These are phyloP conservation scores for Byssothecium circinans DNA, from an alignment of 2,329 filamentous ascomycete genomes.

Conservation along the genomic window DNA sequence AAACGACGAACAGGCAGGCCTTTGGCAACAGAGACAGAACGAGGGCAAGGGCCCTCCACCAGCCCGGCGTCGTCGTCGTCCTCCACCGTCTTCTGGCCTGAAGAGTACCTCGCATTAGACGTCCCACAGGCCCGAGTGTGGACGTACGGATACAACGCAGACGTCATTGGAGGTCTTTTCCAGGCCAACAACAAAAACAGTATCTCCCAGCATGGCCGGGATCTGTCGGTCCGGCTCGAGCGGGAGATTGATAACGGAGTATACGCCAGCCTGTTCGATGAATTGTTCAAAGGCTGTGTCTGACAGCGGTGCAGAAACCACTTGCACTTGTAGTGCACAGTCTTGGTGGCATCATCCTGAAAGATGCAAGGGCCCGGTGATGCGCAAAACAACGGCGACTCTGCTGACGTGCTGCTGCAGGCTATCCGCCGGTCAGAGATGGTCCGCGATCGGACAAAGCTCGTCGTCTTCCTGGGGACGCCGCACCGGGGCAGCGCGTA, in stretches of 20 bases:
- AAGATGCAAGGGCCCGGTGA: constrained; percentile 32
- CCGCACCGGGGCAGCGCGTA: constrained; percentile 42
- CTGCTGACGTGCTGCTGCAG: constrained; percentile 15
- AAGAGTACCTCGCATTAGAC: constrained; percentile 39
- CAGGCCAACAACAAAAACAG: constrained; percentile 43
- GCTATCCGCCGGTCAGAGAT: constrained; percentile 35
- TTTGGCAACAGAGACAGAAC: constrained; percentile 3
- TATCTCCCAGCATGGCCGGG: constrained; percentile 40
- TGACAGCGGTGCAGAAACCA: constrained; percentile 25
- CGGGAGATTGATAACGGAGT: constrained; percentile 37
- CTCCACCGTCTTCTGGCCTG: constrained; percentile 38
- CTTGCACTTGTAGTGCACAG: constrained; percentile 44
- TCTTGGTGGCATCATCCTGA: constrained; percentile 46
- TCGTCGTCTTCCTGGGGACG: constrained; percentile 47
- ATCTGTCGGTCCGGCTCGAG: constrained; percentile 27
- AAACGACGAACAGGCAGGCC: constrained; percentile 6
- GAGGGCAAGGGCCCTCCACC: neutral
- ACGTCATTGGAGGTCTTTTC: constrained; percentile 42
- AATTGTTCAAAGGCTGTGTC: neutral
- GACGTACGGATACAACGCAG: constrained; percentile 48
- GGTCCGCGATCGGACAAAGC: constrained; percentile 27
- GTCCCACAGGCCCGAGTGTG: constrained; percentile 41
- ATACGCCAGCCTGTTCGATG: neutral
- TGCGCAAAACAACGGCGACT: neutral
- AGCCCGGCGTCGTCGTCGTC: neutral